Percentiles rank a stretch among this genome's conserved stretches.
Conservation (phyloP, 1,284 basidiomycete genomes). For the Sanguinoderma infundibulare region DNA sequence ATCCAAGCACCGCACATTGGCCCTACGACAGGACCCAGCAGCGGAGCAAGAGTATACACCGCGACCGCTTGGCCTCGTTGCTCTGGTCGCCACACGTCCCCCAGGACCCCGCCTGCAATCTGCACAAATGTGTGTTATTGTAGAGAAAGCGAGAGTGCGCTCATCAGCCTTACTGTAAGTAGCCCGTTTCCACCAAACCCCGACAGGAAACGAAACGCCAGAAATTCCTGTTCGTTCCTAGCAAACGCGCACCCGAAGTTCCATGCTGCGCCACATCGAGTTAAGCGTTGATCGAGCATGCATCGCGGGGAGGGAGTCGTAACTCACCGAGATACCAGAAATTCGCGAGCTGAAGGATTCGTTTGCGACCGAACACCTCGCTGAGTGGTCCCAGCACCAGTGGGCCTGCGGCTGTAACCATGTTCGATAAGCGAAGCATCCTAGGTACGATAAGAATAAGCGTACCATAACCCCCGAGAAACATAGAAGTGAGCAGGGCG, state of each 20-base stretch:
- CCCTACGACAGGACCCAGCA: slow-evolving; percentile 49
- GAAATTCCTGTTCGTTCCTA: slow-evolving; percentile 55
- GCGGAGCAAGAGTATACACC: slow-evolving; percentile 50
- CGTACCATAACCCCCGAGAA: slow-evolving; percentile 67
- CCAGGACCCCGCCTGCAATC: slow-evolving; percentile 52
- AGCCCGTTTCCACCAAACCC: slow-evolving; percentile 70
- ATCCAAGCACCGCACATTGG: slow-evolving; percentile 44
- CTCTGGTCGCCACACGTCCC: slow-evolving; percentile 52
- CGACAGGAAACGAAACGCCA: slow-evolving; percentile 68
- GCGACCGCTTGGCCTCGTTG: slow-evolving; percentile 51
- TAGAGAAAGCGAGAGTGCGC: neutral
- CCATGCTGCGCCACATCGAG: slow-evolving; percentile 47
- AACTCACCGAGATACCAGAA: slow-evolving; percentile 60
- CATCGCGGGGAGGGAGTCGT: neutral
- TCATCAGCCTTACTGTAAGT: slow-evolving; percentile 49
- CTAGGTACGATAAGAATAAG: neutral
- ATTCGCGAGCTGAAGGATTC: slow-evolving; percentile 55
- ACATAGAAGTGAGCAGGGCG: slow-evolving; percentile 68
- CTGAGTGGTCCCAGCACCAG: slow-evolving; percentile 60
- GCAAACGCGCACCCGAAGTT: slow-evolving; percentile 72
- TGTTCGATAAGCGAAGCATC: neutral
- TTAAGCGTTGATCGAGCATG: neutral
- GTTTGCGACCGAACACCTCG: slow-evolving; percentile 49
- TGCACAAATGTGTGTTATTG: slow-evolving; percentile 2
- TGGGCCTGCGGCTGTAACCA: slow-evolving; percentile 49